These are phyloP conservation scores for Alternaria novae-zelandiae DNA, from an alignment of 2,329 filamentous ascomycete genomes.

Conservation along the genomic window DNA sequence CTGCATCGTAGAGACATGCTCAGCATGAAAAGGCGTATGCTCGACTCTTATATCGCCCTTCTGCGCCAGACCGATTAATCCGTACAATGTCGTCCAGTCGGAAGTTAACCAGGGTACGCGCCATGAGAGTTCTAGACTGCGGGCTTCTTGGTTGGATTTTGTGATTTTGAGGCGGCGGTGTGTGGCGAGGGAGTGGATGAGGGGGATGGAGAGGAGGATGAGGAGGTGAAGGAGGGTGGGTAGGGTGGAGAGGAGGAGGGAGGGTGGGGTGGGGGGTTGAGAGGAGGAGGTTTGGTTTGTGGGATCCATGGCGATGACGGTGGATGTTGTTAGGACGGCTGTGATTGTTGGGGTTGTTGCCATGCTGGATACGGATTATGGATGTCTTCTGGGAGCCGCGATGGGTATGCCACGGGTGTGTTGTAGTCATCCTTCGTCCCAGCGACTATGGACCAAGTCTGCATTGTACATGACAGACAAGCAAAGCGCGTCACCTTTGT, in stretches of 20 bases:
- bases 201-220: neutral
- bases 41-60: neutral
- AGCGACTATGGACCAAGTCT: neutral
- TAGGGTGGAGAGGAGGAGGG: neutral
- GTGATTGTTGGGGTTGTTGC: no score
- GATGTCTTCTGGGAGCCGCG: neutral
- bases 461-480: neutral
- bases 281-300: no score
- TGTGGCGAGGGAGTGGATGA: neutral
- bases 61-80: neutral
- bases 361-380: neutral
- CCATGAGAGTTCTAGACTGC: no score
- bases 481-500: neutral
- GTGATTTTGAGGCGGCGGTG: neutral
- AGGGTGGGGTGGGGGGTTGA: neutral
- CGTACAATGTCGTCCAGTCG: neutral
- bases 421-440: neutral
- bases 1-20: neutral
- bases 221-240: neutral
- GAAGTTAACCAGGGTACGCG: neutral
- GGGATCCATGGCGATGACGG: no score
- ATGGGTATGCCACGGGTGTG: no score
- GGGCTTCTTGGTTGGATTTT: neutral
- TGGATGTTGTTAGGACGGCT: no score
- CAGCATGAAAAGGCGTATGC: neutral